Percentiles rank a stretch among this genome's conserved stretches.
These are phyloP conservation scores for Craterostigma plantagineum DNA, from an alignment of 257 asterid species.

Conservation along the genomic window DNA sequence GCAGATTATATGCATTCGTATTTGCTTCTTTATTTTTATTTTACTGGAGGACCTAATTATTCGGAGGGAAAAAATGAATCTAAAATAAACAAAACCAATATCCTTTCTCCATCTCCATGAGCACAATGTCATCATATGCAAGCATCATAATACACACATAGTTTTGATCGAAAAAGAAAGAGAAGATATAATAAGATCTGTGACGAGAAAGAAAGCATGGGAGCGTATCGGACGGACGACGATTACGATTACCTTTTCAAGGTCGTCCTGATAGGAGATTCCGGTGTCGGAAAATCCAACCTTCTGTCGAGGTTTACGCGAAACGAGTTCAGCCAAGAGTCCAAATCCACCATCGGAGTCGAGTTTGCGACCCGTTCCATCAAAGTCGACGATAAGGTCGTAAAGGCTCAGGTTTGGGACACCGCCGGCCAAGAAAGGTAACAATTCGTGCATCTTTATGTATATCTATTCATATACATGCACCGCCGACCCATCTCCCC, in stretches of 20 bases:
- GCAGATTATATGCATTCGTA: too few relatives aligned
- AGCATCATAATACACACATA: too few relatives aligned
- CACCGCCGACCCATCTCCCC: too few relatives aligned
- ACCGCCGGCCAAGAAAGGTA: constrained; percentile 86
- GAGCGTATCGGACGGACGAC: constrained; percentile 62
- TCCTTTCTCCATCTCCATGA: too few relatives aligned
- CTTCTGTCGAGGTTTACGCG: constrained; percentile 59
- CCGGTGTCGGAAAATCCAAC: constrained; percentile 78
- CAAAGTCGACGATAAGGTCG: constrained; percentile 52
- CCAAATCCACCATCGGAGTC: constrained; percentile 72
- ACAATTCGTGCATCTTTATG: too few relatives aligned
- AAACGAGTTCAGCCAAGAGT: constrained; percentile 65
- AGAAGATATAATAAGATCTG: neutral
- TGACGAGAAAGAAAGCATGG: constrained; percentile 18
- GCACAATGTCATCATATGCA: neutral
- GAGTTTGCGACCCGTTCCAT: constrained; percentile 76
- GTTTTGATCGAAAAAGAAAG: neutral
- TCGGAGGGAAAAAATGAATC: too few relatives aligned
- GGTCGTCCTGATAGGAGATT: constrained; percentile 70
- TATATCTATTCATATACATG: too few relatives aligned
- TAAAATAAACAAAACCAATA: too few relatives aligned
- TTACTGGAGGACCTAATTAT: too few relatives aligned
- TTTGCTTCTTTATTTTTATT: too few relatives aligned
- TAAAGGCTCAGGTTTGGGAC: constrained; percentile 87
- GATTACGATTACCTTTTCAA: constrained; percentile 76